Evolutionary conservation across 108 stramenopile genomes (phyloP).

Genomic region (Discostella stelligeroides): DNA sequence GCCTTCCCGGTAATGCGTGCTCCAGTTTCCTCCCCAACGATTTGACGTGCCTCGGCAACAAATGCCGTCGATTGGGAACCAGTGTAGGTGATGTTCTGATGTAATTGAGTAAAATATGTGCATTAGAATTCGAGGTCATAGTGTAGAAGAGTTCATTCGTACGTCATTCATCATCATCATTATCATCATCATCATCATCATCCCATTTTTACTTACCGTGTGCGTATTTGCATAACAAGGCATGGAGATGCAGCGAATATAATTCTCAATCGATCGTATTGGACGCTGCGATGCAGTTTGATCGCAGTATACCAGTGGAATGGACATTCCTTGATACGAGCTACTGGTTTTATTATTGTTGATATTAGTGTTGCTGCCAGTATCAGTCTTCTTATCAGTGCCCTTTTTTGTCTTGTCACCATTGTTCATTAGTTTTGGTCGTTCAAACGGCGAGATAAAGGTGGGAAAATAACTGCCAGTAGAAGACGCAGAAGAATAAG

Average conservation of each 20-base stretch:
- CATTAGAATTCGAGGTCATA: background rate
- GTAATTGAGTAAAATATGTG: background rate
- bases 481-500: background rate
- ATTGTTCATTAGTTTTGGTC: background rate
- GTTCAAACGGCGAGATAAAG: slow-evolving; percentile 39
- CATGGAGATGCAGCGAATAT: slow-evolving; percentile 61
- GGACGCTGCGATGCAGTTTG: slow-evolving; percentile 85
- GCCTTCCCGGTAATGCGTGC: slow-evolving; percentile 92
- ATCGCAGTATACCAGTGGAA: slow-evolving; percentile 88
- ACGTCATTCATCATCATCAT: background rate
- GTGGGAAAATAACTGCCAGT: slow-evolving; percentile 20
- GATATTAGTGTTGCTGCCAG: background rate
- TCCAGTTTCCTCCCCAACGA: slow-evolving; percentile 84
- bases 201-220: slow-evolving; percentile 42
- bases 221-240: slow-evolving; percentile 96
- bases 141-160: background rate
- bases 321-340: slow-evolving; percentile 30
- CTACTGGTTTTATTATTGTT: background rate
- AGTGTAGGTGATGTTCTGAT: slow-evolving; percentile 70
- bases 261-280: slow-evolving; percentile 67
- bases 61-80: slow-evolving; percentile 92
- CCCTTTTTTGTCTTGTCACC: background rate
- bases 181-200: background rate
- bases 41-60: slow-evolving; percentile 88
- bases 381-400: no score